A percentile compares a stretch with the other conserved stretches of the same genome.
Evolutionary conservation across 176 grass and related monocot species (phyloP).

Genomic region (Hordeum vulgare): MorexV3_pseudomolecules_assembly NC_058524.1:42645028-42645527

Average conservation of each 20-base stretch:
- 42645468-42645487: neutral
- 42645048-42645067: constrained; percentile 6
- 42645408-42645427: neutral
- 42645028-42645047: too few relatives aligned
- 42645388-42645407: neutral
- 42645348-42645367: constrained; percentile 89
- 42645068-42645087: neutral
- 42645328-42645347: constrained; percentile 79
- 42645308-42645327: constrained; percentile 45
- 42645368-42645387: constrained; percentile 76
- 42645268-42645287: constrained; percentile 22
- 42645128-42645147: neutral
- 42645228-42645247: neutral
- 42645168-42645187: constrained; percentile 20
- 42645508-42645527: neutral
- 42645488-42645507: neutral
- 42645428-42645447: neutral
- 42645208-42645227: constrained; percentile 10
- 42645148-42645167: neutral
- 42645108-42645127: constrained; percentile 23
- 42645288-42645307: constrained; percentile 36
- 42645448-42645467: too few relatives aligned
- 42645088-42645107: neutral
- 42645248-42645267: neutral
- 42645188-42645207: constrained; percentile 22